These are phyloP conservation scores for Auricularia sp. DNA, from an alignment of 768 basidiomycete genomes.

Conservation along the genomic window DNA sequence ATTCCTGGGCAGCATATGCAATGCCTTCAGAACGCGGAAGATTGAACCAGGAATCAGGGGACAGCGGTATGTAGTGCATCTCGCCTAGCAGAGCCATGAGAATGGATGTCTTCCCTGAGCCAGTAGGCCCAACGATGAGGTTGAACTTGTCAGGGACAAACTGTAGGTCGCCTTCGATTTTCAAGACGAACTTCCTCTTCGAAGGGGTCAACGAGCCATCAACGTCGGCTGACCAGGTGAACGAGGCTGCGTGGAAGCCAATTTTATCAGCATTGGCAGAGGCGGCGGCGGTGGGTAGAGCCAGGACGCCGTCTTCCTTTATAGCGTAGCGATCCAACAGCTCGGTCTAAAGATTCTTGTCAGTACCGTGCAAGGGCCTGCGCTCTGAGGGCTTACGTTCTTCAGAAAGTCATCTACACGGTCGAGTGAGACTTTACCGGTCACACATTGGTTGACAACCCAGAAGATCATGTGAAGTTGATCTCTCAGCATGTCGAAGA, in stretches of 20 bases:
- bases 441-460: conserved; percentile 2
- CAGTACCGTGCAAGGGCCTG: neutral
- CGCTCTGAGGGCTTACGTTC: conserved; percentile 5
- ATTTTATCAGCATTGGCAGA: too few relatives aligned
- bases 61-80: conserved; percentile 3
- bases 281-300: too few relatives aligned
- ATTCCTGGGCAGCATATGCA: conserved; percentile 28
- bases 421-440: conserved; percentile 23
- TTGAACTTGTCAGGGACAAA: conserved; percentile 6
- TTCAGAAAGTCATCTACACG: conserved; percentile 28
- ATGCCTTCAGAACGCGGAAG: conserved; percentile 27
- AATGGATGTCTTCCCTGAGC: conserved; percentile 2
- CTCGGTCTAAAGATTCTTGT: conserved; percentile 10
- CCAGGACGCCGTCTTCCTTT: neutral
- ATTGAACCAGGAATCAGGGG: conserved; percentile 22
- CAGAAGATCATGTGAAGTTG: conserved; percentile 11
- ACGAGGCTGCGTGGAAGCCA: conserved; percentile 10
- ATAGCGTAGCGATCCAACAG: conserved; percentile 13
- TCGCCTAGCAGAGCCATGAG: conserved; percentile 5
- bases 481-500: conserved; percentile 27
- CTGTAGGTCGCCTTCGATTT: conserved; percentile 5
- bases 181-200: neutral
- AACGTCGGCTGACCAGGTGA: conserved; percentile 13
- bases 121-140: conserved; percentile 8
- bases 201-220: neutral